Evolutionary conservation across 2,329 filamentous ascomycete genomes (phyloP).

Genomic region (Pseudogymnoascus sp.): DNA sequence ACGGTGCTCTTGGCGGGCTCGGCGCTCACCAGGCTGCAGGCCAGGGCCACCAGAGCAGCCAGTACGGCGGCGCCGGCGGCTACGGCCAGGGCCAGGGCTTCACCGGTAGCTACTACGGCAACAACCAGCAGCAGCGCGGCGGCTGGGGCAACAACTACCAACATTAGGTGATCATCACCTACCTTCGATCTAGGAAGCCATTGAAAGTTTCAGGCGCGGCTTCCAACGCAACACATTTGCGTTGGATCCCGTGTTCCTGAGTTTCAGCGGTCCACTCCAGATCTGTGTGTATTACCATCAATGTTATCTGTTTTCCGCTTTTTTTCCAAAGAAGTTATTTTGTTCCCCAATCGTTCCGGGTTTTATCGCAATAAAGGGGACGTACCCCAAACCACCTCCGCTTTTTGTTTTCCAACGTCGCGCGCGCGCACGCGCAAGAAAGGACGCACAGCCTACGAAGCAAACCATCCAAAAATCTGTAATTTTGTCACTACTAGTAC

Average conservation of each 20-base stretch:
- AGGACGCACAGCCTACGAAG: background rate
- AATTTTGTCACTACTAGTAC: slow-evolving; percentile 7
- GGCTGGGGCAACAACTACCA: slow-evolving; percentile 43
- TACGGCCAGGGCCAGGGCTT: slow-evolving; percentile 31
- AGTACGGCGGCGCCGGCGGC: slow-evolving; percentile 35
- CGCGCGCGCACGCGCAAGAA: background rate
- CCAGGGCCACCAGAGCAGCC: slow-evolving; percentile 36
- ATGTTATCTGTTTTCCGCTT: slow-evolving; percentile 1
- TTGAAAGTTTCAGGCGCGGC: background rate
- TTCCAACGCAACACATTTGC: background rate
- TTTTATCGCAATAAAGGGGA: slow-evolving; percentile 6
- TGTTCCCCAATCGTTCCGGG: slow-evolving; percentile 1
- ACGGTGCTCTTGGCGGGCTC: slow-evolving; percentile 40
- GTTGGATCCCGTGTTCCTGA: background rate
- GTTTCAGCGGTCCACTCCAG: background rate
- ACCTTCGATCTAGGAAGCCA: slow-evolving; percentile 1
- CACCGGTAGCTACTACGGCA: slow-evolving; percentile 34
- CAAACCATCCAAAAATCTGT: slow-evolving; percentile 5
- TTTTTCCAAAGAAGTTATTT: slow-evolving; percentile 1
- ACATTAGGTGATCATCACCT: slow-evolving; percentile 24
- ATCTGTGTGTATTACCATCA: slow-evolving; percentile 7
- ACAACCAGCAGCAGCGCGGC: slow-evolving; percentile 35
- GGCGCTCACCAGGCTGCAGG: slow-evolving; percentile 38
- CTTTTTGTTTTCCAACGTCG: background rate
- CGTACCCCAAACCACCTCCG: slow-evolving; percentile 3